Base-by-base conservation (phyloP, 495 filamentous ascomycete species). In the Penicillium waksmanii region DNA sequence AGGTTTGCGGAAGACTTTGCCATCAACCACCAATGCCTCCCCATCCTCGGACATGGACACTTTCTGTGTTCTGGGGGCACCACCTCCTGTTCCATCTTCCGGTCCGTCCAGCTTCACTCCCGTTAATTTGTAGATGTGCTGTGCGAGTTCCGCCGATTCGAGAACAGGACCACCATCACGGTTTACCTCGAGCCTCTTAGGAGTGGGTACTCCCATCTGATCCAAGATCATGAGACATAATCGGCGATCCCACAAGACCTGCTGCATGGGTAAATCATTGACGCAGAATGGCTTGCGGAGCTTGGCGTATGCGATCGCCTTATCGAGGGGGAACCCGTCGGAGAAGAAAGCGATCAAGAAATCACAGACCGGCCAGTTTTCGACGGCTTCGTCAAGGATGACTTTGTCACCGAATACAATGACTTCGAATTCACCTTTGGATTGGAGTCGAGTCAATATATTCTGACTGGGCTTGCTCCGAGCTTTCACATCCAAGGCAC, bases 321-420 rank as follows among this genome's bases (percentile, higher is more conserved):
- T 99, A 48, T 99, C 93, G 34, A 99, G 77, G 0, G 95, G 95
- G 62, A 99, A 99, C 0, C 95, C 95, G 72, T 96, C 93, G 0
- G 92, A 96, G 75, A 97, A 99, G 74, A 99, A 99, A 18, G 92
- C 94, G 49, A 99, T 95, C 19, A 99, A 78, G 65, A 95, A 99
- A 73, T 99, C 95, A 71, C 92, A 85, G 33, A 84, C 73, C 3
- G 80, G 81, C 81, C 80, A 85, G 66, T 86, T 85, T 58, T 82
- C 82, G 68, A 84, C 77, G 76, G 85, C 86, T 81, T 98, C 95
- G 62, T 99, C 95, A 47, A 98, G 79, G 61, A 99, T 98, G 51
- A 96, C 91, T 69, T 99, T 99, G 73, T 99, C 95, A 36, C 95
- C 95, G 76, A 99, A 99, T 4, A 99, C 92, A 35, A 94, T 87